These are phyloP conservation scores for Phyllachora maydis DNA, from an alignment of 2,329 filamentous ascomycete species.

Conservation along the genomic window DNA sequence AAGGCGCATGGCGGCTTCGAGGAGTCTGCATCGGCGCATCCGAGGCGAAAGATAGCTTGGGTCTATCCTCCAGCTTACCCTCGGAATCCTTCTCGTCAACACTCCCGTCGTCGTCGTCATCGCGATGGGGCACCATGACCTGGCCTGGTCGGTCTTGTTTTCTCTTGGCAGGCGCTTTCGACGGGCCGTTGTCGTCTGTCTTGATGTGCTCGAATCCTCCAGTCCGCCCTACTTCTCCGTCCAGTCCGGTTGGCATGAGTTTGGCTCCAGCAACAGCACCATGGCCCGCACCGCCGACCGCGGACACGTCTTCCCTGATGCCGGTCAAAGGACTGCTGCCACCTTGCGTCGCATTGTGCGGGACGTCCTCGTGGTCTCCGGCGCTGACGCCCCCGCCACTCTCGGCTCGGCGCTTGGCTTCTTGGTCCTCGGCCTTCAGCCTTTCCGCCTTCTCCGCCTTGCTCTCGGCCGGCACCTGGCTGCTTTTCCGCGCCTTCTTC, in stretches of 20 bases:
- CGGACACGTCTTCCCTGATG: constrained; percentile 21
- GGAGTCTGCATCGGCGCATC: constrained; percentile 9
- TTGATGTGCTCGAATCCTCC: constrained; percentile 27
- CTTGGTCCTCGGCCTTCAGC: constrained; percentile 24
- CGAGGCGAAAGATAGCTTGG: constrained; percentile 12
- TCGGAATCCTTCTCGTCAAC: no score
- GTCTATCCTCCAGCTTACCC: constrained; percentile 14
- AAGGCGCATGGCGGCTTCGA: constrained; percentile 10
- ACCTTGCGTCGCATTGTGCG: no score
- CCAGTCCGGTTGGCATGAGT: no score
- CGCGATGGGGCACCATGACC: no score
- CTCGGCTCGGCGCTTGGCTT: constrained; percentile 27
- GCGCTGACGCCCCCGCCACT: constrained; percentile 24
- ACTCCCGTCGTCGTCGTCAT: no score
- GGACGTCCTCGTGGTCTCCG: constrained; percentile 29
- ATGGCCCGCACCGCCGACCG: constrained; percentile 19
- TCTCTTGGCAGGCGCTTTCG: constrained; percentile 6
- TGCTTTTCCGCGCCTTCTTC: constrained; percentile 37
- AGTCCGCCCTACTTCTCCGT: constrained; percentile 29
- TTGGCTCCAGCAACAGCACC: constrained; percentile 23
- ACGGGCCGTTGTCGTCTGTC: no score
- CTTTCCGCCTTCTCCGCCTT: constrained; percentile 28
- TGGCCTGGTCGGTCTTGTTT: constrained; percentile 10
- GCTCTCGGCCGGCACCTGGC: constrained; percentile 23
- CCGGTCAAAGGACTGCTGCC: no score